Evolutionary conservation across 192 early-diverging fungal genomes (phyloP).

Genomic region (Linnemannia zychae): DNA sequence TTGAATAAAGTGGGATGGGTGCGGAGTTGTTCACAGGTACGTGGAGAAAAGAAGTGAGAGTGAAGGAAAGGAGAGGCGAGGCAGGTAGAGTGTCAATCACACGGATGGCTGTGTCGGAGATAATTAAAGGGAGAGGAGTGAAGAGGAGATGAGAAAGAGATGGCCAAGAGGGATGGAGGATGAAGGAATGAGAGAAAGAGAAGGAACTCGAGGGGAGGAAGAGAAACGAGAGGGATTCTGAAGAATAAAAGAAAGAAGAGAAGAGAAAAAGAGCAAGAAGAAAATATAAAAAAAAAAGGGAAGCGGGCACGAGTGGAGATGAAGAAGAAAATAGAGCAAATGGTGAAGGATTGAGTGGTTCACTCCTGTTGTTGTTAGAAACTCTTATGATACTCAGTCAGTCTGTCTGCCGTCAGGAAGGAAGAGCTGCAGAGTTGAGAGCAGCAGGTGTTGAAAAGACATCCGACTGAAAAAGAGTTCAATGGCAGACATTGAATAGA

Average conservation of each 20-base stretch:
- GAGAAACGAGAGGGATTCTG: not conserved
- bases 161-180: not conserved
- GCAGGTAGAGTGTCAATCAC: not conserved
- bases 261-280: not conserved
- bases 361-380: not conserved
- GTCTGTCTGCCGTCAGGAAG: not conserved
- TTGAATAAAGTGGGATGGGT: not conserved
- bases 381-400: not conserved
- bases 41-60: not conserved
- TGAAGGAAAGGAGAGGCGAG: too few relatives aligned
- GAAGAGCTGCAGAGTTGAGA: not conserved
- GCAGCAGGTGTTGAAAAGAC: not conserved
- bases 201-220: not conserved
- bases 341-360: not conserved
- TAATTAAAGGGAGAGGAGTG: not conserved
- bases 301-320: too few relatives aligned
- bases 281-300: not conserved
- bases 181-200: not conserved
- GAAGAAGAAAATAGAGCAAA: not conserved
- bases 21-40: not conserved
- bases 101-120: not conserved
- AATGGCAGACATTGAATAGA: not conserved
- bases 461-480: constrained; percentile 7
- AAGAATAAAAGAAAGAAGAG: not conserved
- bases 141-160: not conserved